A percentile compares a stretch with the other conserved stretches of the same genome.
These are phyloP conservation scores for Phytophthora fragariaefolia DNA, from an alignment of 352 stramenopile species.

Conservation along the genomic window DNA sequence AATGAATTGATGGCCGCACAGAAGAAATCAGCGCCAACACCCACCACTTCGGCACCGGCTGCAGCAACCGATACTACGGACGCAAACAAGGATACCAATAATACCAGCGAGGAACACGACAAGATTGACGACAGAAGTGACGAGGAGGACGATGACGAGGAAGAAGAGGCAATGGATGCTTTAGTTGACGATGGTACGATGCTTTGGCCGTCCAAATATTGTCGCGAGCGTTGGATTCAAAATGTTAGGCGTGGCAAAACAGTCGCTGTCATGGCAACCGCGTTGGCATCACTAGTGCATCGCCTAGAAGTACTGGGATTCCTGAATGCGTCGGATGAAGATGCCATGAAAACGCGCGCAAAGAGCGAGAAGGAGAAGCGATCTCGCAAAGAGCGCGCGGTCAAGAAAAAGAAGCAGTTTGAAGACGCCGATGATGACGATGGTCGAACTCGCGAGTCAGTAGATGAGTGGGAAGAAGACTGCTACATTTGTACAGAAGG, in stretches of 20 bases:
- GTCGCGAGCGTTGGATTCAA: conserved; percentile 73
- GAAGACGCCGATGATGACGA: conserved; percentile 64
- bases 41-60: conserved; percentile 3
- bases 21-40: conserved; percentile 35
- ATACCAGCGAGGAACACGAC: conserved; percentile 30
- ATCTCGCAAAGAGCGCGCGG: conserved; percentile 69
- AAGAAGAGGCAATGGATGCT: conserved; percentile 64
- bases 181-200: conserved; percentile 62
- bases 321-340: conserved; percentile 56
- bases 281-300: conserved; percentile 71
- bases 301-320: conserved; percentile 74
- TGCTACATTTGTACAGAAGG: conserved; percentile 90
- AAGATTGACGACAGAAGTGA: conserved; percentile 64
- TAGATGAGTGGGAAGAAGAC: conserved; percentile 89
- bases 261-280: conserved; percentile 62
- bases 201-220: conserved; percentile 78
- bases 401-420: conserved; percentile 72
- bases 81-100: conserved; percentile 19
- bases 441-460: conserved; percentile 48
- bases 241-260: conserved; percentile 61
- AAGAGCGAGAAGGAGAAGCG: conserved; percentile 80
- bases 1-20: conserved; percentile 69
- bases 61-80: conserved; percentile 8
- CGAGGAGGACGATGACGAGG: conserved; percentile 81
- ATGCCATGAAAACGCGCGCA: conserved; percentile 54